phyloP scores from a whole-genome alignment of 192 early-diverging fungal genomes.

The Backusella psychrophila region DNA sequence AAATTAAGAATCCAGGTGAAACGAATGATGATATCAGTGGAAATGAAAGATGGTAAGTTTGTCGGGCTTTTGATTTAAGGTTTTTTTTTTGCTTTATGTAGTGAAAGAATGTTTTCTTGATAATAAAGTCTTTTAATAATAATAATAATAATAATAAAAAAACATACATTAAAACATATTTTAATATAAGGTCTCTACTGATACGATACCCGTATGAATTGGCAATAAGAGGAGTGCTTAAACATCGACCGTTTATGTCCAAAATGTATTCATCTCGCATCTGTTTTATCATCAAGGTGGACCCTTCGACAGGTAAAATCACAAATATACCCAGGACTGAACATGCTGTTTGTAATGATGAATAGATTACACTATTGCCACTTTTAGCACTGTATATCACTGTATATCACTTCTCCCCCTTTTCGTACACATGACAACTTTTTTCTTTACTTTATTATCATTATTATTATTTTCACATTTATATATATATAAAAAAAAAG shows the following conservation, averaged over 20 bases:
- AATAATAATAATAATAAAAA: background rate
- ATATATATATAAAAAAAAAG: no score
- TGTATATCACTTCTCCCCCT: no score
- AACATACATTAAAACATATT: background rate
- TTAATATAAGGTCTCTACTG: slow-evolving; percentile 17
- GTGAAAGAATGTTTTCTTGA: background rate
- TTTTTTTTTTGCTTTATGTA: background rate
- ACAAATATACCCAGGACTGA: slow-evolving; percentile 9
- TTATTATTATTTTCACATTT: no score
- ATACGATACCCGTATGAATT: slow-evolving; percentile 30
- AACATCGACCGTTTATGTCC: slow-evolving; percentile 22
- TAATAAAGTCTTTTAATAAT: no score
- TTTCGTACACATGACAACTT: no score
- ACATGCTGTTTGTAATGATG: slow-evolving; percentile 6
- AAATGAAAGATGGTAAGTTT: slow-evolving; percentile 12
- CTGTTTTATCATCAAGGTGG: slow-evolving; percentile 14
- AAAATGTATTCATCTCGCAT: slow-evolving; percentile 13
- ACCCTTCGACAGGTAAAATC: slow-evolving; percentile 23
- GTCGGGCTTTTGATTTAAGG: background rate
- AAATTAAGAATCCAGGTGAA: slow-evolving; percentile 10
- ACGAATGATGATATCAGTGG: slow-evolving; percentile 1
- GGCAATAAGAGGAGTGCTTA: slow-evolving; percentile 25
- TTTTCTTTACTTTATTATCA: no score
- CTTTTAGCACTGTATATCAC: no score
- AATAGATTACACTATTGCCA: background rate